Evolutionary conservation across 257 asterid genomes (phyloP).

Genomic region (Rauvolfia tetraphylla): DNA sequence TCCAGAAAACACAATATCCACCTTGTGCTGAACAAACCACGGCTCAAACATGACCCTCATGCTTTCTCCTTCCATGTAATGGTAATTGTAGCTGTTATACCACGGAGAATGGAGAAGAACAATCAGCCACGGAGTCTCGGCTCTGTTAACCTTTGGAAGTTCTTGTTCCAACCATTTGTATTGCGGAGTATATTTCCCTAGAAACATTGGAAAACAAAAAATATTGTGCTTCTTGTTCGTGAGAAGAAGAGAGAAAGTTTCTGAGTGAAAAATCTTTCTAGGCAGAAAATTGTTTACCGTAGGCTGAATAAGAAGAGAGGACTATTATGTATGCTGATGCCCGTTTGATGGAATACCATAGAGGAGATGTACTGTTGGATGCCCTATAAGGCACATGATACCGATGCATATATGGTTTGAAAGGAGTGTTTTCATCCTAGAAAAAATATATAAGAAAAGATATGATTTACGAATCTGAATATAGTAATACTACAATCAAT

Average conservation of each 20-base stretch:
- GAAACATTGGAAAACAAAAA: neutral
- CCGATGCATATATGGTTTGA: constrained; percentile 40
- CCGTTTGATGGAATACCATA: constrained; percentile 52
- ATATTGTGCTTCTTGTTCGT: neutral
- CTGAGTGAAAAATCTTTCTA: neutral
- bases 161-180: constrained; percentile 44
- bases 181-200: constrained; percentile 50
- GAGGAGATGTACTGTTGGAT: constrained; percentile 47
- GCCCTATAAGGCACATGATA: constrained; percentile 40
- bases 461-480: neutral
- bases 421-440: constrained; percentile 36
- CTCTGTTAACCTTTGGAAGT: constrained; percentile 37
- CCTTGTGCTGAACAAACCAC: constrained; percentile 50
- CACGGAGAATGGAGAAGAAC: constrained; percentile 43
- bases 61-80: constrained; percentile 57
- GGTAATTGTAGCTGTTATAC: constrained; percentile 47
- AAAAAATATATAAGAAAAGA: neutral
- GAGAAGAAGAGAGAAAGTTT: neutral
- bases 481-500: too few relatives aligned
- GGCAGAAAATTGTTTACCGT: constrained; percentile 23
- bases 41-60: constrained; percentile 49
- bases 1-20: constrained; percentile 48
- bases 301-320: constrained; percentile 51
- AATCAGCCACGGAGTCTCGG: constrained; percentile 50
- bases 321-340: constrained; percentile 43